These are phyloP conservation scores for Ocimum tenuiflorum DNA, from an alignment of 257 asterid genomes.

Conservation along the genomic window DNA sequence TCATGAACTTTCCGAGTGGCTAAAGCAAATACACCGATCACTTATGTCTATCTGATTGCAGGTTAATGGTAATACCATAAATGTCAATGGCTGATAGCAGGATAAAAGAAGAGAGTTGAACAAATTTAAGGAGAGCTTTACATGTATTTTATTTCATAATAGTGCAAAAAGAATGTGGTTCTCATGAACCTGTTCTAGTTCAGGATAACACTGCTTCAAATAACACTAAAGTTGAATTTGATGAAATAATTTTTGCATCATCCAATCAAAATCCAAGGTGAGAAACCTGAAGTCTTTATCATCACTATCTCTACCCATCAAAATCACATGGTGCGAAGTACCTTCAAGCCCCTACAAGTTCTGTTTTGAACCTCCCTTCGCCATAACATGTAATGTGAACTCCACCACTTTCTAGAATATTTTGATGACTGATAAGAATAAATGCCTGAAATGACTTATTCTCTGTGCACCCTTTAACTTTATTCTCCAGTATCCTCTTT, in stretches of 20 bases:
- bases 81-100: no score
- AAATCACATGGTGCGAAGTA: slow-evolving; percentile 7
- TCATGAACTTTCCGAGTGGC: no score
- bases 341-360: not conserved
- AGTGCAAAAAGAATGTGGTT: slow-evolving; percentile 11
- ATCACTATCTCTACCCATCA: slow-evolving; percentile 15
- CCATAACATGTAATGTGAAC: slow-evolving; percentile 16
- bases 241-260: slow-evolving; percentile 23
- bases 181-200: slow-evolving; percentile 16
- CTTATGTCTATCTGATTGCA: no score
- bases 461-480: not conserved
- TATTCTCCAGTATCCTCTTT: slow-evolving; percentile 11
- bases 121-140: not conserved
- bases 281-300: slow-evolving; percentile 19
- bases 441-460: slow-evolving; percentile 13
- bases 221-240: slow-evolving; percentile 9
- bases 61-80: no score
- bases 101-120: not conserved
- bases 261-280: slow-evolving; percentile 25
- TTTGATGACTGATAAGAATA: not conserved
- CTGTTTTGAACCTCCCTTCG: slow-evolving; percentile 1
- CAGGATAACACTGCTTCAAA: slow-evolving; percentile 12
- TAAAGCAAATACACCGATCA: no score
- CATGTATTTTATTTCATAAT: slow-evolving; percentile 10
- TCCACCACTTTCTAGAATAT: not conserved